These are phyloP conservation scores for Sedum album DNA, from an alignment of 164 flowering plant genomes.

Conservation along the genomic window DNA sequence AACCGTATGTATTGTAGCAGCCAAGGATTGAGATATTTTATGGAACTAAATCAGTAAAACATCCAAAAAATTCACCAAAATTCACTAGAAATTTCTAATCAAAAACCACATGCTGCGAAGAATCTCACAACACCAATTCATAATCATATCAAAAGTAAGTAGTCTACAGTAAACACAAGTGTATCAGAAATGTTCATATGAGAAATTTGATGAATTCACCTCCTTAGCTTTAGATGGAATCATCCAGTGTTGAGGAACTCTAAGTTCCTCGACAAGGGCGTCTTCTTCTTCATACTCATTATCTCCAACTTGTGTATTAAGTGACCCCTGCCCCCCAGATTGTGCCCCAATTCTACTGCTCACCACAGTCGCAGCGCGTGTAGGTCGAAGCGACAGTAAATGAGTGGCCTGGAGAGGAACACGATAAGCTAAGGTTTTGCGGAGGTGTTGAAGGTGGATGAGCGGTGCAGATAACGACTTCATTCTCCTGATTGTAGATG, in stretches of 20 bases:
- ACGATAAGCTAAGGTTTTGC: background rate
- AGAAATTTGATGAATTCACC: conserved; percentile 26
- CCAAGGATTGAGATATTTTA: too few species aligned
- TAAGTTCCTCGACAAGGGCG: conserved; percentile 38
- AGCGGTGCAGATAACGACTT: background rate
- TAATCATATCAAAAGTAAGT: too few species aligned
- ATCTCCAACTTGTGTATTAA: background rate
- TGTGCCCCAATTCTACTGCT: background rate
- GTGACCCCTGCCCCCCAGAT: background rate
- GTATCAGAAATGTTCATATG: background rate
- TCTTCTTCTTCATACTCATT: conserved; percentile 21
- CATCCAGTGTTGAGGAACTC: conserved; percentile 69
- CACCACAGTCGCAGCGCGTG: background rate
- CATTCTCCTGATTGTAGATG: background rate
- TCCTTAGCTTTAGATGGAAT: conserved; percentile 57
- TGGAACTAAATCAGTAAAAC: too few species aligned
- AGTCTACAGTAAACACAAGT: too few species aligned
- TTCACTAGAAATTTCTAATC: too few species aligned
- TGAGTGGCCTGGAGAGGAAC: background rate
- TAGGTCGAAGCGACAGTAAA: background rate
- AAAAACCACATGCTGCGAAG: too few species aligned
- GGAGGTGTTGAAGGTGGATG: background rate
- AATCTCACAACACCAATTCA: too few species aligned
- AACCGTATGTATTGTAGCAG: too few species aligned
- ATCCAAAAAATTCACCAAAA: too few species aligned